Conservation (phyloP, 257 asterid genomes). For the Leptodermis oblonga region DNA sequence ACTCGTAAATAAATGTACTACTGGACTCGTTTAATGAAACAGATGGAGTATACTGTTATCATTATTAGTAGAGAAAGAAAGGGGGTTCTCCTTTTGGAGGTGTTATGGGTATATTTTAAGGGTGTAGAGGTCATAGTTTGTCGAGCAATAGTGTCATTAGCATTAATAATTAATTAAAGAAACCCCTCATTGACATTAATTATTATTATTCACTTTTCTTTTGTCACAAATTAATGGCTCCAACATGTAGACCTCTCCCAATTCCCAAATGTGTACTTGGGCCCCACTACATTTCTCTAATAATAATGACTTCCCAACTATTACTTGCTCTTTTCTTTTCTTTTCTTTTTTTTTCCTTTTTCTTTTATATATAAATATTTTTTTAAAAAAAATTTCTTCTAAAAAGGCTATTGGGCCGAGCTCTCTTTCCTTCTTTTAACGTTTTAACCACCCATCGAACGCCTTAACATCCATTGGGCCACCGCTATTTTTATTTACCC, state of each 20-base stretch:
- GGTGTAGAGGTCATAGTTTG: conserved; percentile 43
- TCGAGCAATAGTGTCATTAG: conserved; percentile 43
- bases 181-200: no score
- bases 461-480: neutral
- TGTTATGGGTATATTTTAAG: conserved; percentile 13
- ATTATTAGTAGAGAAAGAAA: neutral
- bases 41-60: neutral
- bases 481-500: neutral
- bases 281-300: conserved; percentile 32
- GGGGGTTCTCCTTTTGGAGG: conserved; percentile 16
- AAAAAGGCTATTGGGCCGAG: conserved; percentile 8
- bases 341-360: neutral
- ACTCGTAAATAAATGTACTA: no score
- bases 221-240: conserved; percentile 31
- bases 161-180: no score
- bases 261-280: conserved; percentile 20
- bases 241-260: conserved; percentile 42
- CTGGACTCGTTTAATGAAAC: no score
- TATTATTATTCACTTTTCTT: conserved; percentile 31
- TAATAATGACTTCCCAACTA: conserved; percentile 30
- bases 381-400: no score
- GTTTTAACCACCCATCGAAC: neutral
- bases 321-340: no score
- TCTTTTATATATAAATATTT: no score
- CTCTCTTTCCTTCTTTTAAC: neutral